Evolutionary conservation across 192 early-diverging fungal species (phyloP).

Genomic region (Dissophora ornata): DNA sequence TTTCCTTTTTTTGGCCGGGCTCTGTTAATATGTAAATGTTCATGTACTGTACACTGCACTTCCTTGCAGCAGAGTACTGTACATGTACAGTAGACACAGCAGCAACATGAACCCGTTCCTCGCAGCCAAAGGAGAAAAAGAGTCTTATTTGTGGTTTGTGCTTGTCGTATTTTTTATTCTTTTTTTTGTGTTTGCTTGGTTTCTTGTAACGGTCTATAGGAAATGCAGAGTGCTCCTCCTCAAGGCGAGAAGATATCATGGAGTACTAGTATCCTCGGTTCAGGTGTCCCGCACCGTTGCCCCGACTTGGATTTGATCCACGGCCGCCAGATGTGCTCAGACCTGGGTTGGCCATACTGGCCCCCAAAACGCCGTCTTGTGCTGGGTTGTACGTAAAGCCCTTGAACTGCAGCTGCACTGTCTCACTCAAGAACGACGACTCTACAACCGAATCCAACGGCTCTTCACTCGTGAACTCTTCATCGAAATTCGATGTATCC

Average conservation of each 20-base stretch:
- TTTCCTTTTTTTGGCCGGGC: too few relatives aligned
- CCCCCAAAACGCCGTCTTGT: conserved; percentile 76
- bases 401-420: conserved; percentile 93
- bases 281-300: conserved; percentile 23
- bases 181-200: too few relatives aligned
- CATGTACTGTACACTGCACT: too few relatives aligned
- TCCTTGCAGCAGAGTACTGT: too few relatives aligned
- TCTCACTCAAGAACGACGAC: conserved; percentile 84
- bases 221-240: not conserved
- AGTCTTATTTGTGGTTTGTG: too few relatives aligned
- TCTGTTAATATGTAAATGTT: too few relatives aligned
- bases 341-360: conserved; percentile 52
- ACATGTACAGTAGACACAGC: too few relatives aligned
- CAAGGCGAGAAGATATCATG: not conserved
- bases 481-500: conserved; percentile 98
- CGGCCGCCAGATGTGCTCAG: conserved; percentile 25
- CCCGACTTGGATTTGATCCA: conserved; percentile 15
- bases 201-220: not conserved
- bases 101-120: too few relatives aligned
- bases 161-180: not conserved
- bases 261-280: not conserved
- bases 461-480: conserved; percentile 95
- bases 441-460: conserved; percentile 91
- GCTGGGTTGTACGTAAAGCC: conserved; percentile 92
- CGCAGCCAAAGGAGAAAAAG: too few relatives aligned